A percentile compares a stretch with the other conserved stretches of the same genome.
Conservation (phyloP, 2,329 filamentous ascomycete genomes). For the Aspergillus vadensis region DNA sequence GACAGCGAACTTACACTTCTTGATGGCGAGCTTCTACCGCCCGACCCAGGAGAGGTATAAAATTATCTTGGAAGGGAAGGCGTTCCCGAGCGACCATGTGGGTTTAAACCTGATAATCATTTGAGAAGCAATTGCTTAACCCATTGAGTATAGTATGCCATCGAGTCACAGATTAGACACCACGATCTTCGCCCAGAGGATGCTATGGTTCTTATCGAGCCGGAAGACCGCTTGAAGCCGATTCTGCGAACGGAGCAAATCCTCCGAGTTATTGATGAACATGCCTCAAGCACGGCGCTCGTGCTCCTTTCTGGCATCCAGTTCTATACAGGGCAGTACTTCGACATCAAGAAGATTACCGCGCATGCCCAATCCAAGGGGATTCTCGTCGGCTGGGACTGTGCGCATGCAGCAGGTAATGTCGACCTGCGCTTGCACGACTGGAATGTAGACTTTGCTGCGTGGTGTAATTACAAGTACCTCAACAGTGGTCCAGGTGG, state of each 20-base stretch:
- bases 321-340: slow-evolving; percentile 87
- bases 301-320: slow-evolving; percentile 84
- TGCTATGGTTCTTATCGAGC: slow-evolving; percentile 74
- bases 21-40: slow-evolving; percentile 82
- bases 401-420: slow-evolving; percentile 84
- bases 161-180: slow-evolving; percentile 76
- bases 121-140: background rate
- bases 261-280: slow-evolving; percentile 70
- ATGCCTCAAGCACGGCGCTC: slow-evolving; percentile 72
- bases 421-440: slow-evolving; percentile 77
- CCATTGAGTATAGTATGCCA: slow-evolving; percentile 63
- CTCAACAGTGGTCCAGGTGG: slow-evolving; percentile 81
- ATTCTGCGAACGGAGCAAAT: slow-evolving; percentile 72
- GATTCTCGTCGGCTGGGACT: slow-evolving; percentile 81
- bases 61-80: slow-evolving; percentile 85
- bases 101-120: slow-evolving; percentile 24
- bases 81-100: slow-evolving; percentile 84
- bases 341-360: slow-evolving; percentile 81
- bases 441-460: slow-evolving; percentile 89
- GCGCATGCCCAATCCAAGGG: slow-evolving; percentile 70
- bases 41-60: slow-evolving; percentile 69
- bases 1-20: slow-evolving; percentile 76
- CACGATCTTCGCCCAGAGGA: slow-evolving; percentile 67
- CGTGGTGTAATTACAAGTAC: slow-evolving; percentile 95
- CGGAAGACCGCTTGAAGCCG: slow-evolving; percentile 54